Base-by-base conservation (phyloP, 257 asterid species). In the Solanum microdontum region DNA sequence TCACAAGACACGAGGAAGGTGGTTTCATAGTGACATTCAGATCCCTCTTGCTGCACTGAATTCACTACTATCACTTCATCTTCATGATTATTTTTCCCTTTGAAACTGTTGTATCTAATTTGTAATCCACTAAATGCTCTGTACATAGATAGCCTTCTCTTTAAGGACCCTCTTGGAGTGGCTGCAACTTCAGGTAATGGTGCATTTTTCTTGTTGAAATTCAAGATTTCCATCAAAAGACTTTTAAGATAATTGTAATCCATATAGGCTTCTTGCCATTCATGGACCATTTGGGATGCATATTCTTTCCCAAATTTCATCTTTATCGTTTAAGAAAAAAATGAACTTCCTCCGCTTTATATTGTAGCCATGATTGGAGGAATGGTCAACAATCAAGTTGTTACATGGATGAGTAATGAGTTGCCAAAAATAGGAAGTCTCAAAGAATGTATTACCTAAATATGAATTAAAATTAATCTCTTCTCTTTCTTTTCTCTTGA, bases 281-380 rank as follows among this genome's bases (percentile, higher is more conserved):
- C 99, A 58, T 87, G 98, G 64, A 96, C 97, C 98, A 94, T 93
- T 86, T 96, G 98, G 87, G 96, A 93, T 87, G 92, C 91, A 73
- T 92, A 86, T 89, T 95, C 99, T 90, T 94, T 95, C 80, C 99
- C 98, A 26, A 96, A 96, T 93, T 96, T 96, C 99, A 96, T 96
- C 87, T 90, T 90, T 80, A 45, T 24, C 36, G 64, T 26, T 43
- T 8, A 79, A 43, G 39, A 77, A 79, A 26, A 15, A 2, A 45
- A 7, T 14, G 64, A 30, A 43, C 37, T 79, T 26, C 12, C 23
- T 40, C 13, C 8, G 37, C 1, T 28, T 43, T 80, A 13, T 5
- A 36, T 9, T 8, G 10, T 26, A 26, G 85, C 40, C 26, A 11
- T 80, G 26, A 80, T 15, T 40, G n/a, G 84, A 80, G 26, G 33